Evolutionary conservation across 192 early-diverging fungal genomes (phyloP), one percentile per base, ranked within the genome.

Genomic region (Linnemannia hyalina): DNA sequence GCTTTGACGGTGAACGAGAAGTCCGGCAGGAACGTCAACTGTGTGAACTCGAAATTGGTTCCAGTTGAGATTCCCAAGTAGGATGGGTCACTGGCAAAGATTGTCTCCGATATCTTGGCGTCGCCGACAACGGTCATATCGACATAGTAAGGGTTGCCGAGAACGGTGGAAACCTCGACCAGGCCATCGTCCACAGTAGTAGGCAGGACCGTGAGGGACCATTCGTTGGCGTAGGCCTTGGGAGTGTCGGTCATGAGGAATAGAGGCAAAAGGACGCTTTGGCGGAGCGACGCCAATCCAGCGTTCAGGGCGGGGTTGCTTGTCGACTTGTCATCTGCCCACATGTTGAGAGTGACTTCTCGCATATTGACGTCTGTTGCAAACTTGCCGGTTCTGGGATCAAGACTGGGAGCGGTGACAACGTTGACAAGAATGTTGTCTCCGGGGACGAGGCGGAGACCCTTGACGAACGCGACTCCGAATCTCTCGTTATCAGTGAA

Each of bases 271-370:
- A 49, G 16, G 0, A 35, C 8, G 23, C n/a, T 18, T 32, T 32
- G 16, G 0, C 47, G 47, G 15, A 80, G 41, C 2, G 3, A 6
- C 0, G 2, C 3, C 54, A 80, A 49, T 74, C 78, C 78, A 32
- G 70, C 57, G 15, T 47, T 36, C 20, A 80, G 20, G 13, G 78
- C 78, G 2, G 77, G 77, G 52, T 71, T 79, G 54, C 9, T 41
- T 0, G 40, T 72, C 0, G 49, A 13, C 10, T 20, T n/a, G 47
- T 3, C 3, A 63, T 26, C 11, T 13, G 60, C 60, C 60, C 60
- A 63, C 60, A 63, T 49, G 16, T 49, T 49, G 3, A 49, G 16
- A 20, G 47, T 49, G 0, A 49, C 47, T 1, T 49, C 47, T 49
- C 47, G 15, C 3, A 11, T 16, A 16, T 49, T 49, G 2, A 49